Evolutionary conservation across 1,284 basidiomycete genomes (phyloP).

Genomic region (Pseudozyma tsukubaensis): DNA sequence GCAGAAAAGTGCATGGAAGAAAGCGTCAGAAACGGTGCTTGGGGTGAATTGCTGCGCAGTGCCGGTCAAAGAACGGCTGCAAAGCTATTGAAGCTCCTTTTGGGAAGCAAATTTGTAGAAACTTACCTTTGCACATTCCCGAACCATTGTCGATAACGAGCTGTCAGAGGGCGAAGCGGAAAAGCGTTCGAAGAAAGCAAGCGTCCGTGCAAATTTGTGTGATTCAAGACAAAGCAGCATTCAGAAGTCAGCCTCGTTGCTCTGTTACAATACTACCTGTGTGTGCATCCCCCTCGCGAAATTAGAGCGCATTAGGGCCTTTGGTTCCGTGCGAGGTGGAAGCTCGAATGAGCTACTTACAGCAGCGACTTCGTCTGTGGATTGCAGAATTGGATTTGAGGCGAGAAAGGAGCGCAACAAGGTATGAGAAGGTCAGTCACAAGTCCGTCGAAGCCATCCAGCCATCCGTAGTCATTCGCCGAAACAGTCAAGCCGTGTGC

Average conservation of each 20-base stretch:
- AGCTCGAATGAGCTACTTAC: slow-evolving; percentile 57
- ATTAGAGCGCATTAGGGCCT: not conserved
- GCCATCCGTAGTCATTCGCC: too few species aligned
- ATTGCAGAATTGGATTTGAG: not conserved
- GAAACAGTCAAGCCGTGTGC: not conserved
- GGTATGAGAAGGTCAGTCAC: slow-evolving; percentile 16
- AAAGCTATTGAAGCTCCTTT: too few species aligned
- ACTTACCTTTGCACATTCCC: slow-evolving; percentile 68
- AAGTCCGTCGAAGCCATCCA: too few species aligned
- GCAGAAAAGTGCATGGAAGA: not conserved
- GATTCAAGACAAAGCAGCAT: not conserved
- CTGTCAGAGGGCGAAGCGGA: slow-evolving; percentile 22
- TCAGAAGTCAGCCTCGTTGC: slow-evolving; percentile 11
- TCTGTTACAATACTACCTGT: not conserved
- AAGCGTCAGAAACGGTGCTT: slow-evolving; percentile 10
- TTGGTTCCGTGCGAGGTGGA: not conserved
- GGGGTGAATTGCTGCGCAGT: too few species aligned
- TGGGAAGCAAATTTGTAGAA: too few species aligned
- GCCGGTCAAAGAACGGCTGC: too few species aligned
- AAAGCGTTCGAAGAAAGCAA: slow-evolving; percentile 5
- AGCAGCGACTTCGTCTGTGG: slow-evolving; percentile 68
- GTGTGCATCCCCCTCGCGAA: not conserved
- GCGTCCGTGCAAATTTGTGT: not conserved
- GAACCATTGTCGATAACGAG: slow-evolving; percentile 70
- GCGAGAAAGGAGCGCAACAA: not conserved